Base-by-base conservation (phyloP, 1,284 basidiomycete genomes). In the Trichosporon sp. region DNA sequence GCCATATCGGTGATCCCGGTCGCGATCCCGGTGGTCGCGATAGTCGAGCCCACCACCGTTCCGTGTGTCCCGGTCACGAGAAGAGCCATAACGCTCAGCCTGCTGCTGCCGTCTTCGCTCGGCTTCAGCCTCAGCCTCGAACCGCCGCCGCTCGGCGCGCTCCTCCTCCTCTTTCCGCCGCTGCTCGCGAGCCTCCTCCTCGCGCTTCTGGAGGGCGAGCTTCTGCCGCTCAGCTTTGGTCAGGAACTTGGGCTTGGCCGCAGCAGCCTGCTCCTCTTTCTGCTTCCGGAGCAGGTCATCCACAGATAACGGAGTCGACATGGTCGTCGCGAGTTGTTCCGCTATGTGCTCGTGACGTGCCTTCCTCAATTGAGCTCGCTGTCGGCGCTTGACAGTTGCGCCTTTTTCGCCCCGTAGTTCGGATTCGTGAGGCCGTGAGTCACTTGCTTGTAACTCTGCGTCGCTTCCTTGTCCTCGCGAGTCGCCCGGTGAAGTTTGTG, bases 171-270 rank as follows among this genome's bases (percentile, higher is more conserved):
- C 86, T 67, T 84, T 87, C 14, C 66, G 59, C 11, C 54, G 58
- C 49, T 44, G 63, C 14, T 59, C 69, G 73, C 82, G 84, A 62
- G 92, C 88, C 77, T 91, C 92, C 67, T 87, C 85, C 59, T 86
- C 84, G n/a, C 92, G 88, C 73, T 91, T 89, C 36, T 88, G 87
- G 68, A 95, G 89, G 1, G 93, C 94, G 37, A 95, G 81, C 72
- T 87, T 86, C n/a, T 90, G 90, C 54, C 92, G 86, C 74, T 94
- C 89, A 70, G 92, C 90, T 79, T 89, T 95, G 3, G 89, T 86
- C 19, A 95, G 83, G 82, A 95, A 95, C 78, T 86, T 93, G 33
- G 92, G 92, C 91, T 92, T 95, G 59, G 91, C 83, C 59, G 92
- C 90, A 1, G 89, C 90, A 70, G 95, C 92, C 73, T 89, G 91